Percentiles rank a stretch among this genome's conserved stretches.
Evolutionary conservation across 352 stramenopile genomes (phyloP).

Genomic region (Globisporangium carolinianum): DNA sequence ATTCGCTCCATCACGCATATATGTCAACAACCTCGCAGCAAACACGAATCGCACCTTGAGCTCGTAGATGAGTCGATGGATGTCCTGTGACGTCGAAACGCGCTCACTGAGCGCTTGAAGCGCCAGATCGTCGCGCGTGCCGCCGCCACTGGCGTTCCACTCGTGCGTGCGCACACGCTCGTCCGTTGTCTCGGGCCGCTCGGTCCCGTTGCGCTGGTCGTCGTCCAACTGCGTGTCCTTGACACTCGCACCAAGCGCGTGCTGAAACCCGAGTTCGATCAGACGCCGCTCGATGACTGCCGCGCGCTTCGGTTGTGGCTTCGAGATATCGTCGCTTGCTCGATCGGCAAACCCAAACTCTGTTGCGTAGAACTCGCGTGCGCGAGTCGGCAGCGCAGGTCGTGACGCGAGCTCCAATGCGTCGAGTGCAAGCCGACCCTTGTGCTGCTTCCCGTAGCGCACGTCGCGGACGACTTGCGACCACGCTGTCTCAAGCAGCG

Average conservation of each 20-base stretch:
- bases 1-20: too few relatives aligned
- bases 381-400: constrained; percentile 3
- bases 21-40: too few relatives aligned
- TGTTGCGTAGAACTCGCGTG: constrained; percentile 24
- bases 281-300: constrained; percentile 32
- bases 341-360: constrained; percentile 28
- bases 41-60: constrained; percentile 29
- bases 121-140: constrained; percentile 8
- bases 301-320: constrained; percentile 34
- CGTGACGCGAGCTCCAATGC: too few relatives aligned
- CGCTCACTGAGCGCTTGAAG: constrained; percentile 2
- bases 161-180: not conserved
- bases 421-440: not conserved
- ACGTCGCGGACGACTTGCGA: constrained; percentile 34
- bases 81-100: constrained; percentile 29
- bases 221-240: too few relatives aligned
- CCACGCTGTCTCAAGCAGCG: constrained; percentile 37
- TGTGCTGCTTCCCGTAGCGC: constrained; percentile 14
- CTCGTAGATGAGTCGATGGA: constrained; percentile 58
- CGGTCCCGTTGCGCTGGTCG: not conserved
- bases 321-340: not conserved
- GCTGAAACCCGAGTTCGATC: constrained; percentile 34
- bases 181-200: constrained; percentile 4
- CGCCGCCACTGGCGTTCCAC: not conserved
- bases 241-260: constrained; percentile 9